phyloP scores from a whole-genome alignment of 441 rosid genomes.

The California macrophylla region DNA sequence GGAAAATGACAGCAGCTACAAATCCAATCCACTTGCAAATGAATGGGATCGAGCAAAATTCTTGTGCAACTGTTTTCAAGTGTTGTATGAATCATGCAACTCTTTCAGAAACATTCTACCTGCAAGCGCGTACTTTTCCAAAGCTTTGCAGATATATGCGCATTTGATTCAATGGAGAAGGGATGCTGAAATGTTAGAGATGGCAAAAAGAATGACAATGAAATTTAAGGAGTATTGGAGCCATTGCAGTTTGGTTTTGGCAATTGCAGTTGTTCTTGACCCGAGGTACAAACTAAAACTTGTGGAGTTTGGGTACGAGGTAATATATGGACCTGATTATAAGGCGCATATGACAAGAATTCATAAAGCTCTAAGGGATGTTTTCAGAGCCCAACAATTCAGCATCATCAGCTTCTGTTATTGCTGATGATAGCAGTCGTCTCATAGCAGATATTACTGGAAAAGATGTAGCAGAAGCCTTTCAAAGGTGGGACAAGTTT shows the following conservation, averaged over 20 bases:
- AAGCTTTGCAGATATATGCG: not conserved
- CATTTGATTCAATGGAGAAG: not conserved
- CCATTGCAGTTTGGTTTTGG: not conserved
- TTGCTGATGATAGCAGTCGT: too few species aligned
- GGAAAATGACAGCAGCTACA: not conserved
- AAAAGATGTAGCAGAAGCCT: too few species aligned
- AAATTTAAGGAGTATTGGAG: constrained; percentile 1
- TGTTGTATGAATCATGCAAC: not conserved
- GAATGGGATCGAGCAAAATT: not conserved
- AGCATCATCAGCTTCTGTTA: too few species aligned
- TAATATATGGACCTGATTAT: too few species aligned
- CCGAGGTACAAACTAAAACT: not conserved
- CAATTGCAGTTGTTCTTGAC: constrained; percentile 3
- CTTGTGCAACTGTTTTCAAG: not conserved
- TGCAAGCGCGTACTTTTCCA: not conserved
- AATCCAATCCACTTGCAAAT: not conserved
- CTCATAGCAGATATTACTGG: too few species aligned
- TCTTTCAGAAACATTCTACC: not conserved
- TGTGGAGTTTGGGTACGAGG: too few species aligned
- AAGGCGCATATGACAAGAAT: too few species aligned
- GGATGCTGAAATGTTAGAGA: not conserved
- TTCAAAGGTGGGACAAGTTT: too few species aligned
- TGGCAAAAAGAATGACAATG: not conserved
- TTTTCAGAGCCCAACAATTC: not conserved
- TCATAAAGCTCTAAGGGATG: too few species aligned